Conservation (phyloP, 306 rosid species). For the Acacia melanoxylon region DNA sequence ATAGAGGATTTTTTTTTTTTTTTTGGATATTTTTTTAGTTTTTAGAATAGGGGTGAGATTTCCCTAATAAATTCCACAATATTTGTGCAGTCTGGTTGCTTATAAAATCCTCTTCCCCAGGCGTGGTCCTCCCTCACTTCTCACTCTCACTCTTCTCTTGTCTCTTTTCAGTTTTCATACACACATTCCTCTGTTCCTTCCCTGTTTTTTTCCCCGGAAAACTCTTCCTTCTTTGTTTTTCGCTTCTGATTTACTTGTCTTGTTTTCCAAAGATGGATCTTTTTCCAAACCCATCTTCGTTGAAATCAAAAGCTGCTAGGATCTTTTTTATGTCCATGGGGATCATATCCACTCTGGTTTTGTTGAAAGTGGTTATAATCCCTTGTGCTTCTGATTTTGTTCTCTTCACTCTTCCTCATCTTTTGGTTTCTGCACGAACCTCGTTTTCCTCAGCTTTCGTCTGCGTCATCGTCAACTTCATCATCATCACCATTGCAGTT, state of each 20-base stretch:
- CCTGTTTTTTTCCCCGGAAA: not conserved
- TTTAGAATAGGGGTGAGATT: too few relatives aligned
- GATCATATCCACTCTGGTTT: slow-evolving; percentile 44
- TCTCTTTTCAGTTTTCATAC: not conserved
- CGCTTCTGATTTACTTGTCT: not conserved
- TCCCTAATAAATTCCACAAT: not conserved
- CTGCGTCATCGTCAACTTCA: slow-evolving; percentile 65
- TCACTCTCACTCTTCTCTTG: not conserved
- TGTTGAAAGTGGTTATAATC: slow-evolving; percentile 62
- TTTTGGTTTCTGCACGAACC: slow-evolving; percentile 55
- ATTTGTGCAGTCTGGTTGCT: not conserved
- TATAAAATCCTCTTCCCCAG: not conserved
- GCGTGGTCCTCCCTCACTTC: not conserved
- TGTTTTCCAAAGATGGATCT: slow-evolving; percentile 38
- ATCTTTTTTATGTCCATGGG: slow-evolving; percentile 58
- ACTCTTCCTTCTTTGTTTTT: not conserved
- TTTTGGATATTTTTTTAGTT: too few relatives aligned
- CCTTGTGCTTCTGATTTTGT: slow-evolving; percentile 50
- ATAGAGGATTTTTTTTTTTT: too few relatives aligned
- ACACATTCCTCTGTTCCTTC: not conserved
- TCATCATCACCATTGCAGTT: slow-evolving; percentile 70
- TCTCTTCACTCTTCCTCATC: slow-evolving; percentile 60
- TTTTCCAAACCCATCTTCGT: slow-evolving; percentile 45
- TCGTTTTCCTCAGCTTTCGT: slow-evolving; percentile 59
- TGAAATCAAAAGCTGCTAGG: slow-evolving; percentile 43